Conservation (phyloP, 805 yeast species). For the Diddensiella transvaalensis region DNA sequence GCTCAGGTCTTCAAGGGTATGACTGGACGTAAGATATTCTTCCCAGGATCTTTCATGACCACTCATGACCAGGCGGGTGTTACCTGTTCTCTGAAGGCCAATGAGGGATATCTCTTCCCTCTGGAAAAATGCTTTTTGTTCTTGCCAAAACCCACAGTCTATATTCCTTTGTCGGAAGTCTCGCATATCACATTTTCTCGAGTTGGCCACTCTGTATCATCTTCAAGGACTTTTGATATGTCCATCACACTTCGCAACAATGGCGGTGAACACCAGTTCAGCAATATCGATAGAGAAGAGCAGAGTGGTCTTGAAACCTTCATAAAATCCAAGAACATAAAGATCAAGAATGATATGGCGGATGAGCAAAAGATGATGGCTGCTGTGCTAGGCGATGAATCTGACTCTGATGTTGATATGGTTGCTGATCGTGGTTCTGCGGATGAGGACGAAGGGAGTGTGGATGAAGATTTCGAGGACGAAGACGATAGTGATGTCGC, state of each 20-base stretch:
- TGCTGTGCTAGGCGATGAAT: constrained; percentile 64
- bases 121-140: constrained; percentile 87
- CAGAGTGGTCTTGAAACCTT: constrained; percentile 74
- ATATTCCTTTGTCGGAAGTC: constrained; percentile 82
- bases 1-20: constrained; percentile 86
- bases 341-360: constrained; percentile 83
- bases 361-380: constrained; percentile 80
- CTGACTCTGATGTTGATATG: constrained; percentile 45
- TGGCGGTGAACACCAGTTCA: constrained; percentile 72
- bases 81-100: constrained; percentile 88
- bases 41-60: constrained; percentile 79
- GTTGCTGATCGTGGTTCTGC: constrained; percentile 65
- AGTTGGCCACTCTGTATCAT: constrained; percentile 70
- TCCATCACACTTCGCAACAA: constrained; percentile 69
- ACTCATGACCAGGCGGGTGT: constrained; percentile 80
- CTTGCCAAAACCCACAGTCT: constrained; percentile 90
- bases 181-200: constrained; percentile 78
- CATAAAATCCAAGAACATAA: constrained; percentile 71
- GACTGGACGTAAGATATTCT: constrained; percentile 77
- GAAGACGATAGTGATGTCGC: constrained; percentile 63
- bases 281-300: constrained; percentile 86
- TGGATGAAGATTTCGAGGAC: constrained; percentile 79
- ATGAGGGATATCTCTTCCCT: constrained; percentile 92
- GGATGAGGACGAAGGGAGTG: constrained; percentile 65
- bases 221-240: constrained; percentile 89